Conservation (phyloP, 441 rosid genomes). For the Brassica hybrid region DNA sequence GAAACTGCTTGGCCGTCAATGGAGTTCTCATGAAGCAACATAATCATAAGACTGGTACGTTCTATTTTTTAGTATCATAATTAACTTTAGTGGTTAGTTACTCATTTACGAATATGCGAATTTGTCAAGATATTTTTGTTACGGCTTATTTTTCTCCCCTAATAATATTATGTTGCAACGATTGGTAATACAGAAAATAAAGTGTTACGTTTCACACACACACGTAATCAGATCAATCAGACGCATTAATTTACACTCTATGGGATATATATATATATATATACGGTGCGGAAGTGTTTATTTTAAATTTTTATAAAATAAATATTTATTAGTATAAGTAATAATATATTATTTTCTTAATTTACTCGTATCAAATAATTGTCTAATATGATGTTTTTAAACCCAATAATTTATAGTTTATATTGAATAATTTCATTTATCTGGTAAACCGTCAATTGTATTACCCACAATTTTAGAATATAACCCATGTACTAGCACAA, state of each 20-base stretch:
- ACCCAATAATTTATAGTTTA: too few relatives aligned
- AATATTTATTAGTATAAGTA: too few relatives aligned
- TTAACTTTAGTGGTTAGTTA: constrained; percentile 8
- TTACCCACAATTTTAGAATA: too few relatives aligned
- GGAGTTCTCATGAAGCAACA: constrained; percentile 45
- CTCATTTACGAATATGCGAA: neutral
- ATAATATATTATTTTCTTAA: too few relatives aligned
- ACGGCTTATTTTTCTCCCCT: neutral
- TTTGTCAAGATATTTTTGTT: neutral
- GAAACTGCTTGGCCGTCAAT: constrained; percentile 68
- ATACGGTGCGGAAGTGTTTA: neutral
- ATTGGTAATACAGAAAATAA: neutral
- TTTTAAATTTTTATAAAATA: too few relatives aligned
- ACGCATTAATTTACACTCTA: neutral
- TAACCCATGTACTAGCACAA: too few relatives aligned
- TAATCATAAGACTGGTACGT: constrained; percentile 42
- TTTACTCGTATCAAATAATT: too few relatives aligned
- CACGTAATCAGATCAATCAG: neutral
- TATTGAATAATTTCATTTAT: too few relatives aligned
- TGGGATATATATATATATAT: neutral
- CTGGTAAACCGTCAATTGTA: too few relatives aligned
- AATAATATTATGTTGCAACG: neutral
- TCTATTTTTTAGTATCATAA: neutral
- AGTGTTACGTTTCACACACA: neutral
- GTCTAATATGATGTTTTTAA: too few relatives aligned